A percentile compares a stretch with the other conserved stretches of the same genome.
Evolutionary conservation across 345 rosid species (phyloP).

Genomic region (Leavenworthia alabamica): DNA sequence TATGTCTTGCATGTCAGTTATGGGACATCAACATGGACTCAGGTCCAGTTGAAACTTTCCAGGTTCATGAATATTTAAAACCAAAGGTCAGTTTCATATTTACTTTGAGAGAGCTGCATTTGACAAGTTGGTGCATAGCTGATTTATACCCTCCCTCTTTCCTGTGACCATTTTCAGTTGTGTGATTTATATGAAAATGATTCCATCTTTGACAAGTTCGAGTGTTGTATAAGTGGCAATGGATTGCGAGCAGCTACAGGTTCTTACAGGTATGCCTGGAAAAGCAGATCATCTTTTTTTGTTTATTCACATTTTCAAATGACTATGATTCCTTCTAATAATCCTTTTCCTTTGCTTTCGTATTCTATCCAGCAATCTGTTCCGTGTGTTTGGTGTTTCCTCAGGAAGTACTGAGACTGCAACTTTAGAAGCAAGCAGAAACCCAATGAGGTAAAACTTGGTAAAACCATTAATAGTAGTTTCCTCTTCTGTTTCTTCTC

Average conservation of each 20-base stretch:
- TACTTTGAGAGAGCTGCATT: conserved; percentile 2
- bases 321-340: conserved; percentile 14
- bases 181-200: conserved; percentile 98
- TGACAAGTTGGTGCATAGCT: conserved; percentile 19
- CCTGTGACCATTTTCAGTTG: conserved; percentile 44
- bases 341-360: neutral
- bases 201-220: conserved; percentile 96
- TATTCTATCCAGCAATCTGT: conserved; percentile 59
- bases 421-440: conserved; percentile 97
- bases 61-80: conserved; percentile 88
- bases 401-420: conserved; percentile 69
- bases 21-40: conserved; percentile 99
- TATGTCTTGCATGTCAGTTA: conserved; percentile 36
- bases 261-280: conserved; percentile 73
- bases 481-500: neutral
- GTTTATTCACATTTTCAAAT: neutral
- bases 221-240: conserved; percentile 93
- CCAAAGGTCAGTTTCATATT: conserved; percentile 59
- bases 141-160: conserved; percentile 15
- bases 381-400: conserved; percentile 85
- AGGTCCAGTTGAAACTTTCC: conserved; percentile 89
- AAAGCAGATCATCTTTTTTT: too few relatives aligned
- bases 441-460: conserved; percentile 83
- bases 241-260: conserved; percentile 92
- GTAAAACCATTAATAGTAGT: neutral